Evolutionary conservation across 306 rosid species (phyloP), one percentile per base, ranked within the genome.

Genomic region (Casuarina glauca): DNA sequence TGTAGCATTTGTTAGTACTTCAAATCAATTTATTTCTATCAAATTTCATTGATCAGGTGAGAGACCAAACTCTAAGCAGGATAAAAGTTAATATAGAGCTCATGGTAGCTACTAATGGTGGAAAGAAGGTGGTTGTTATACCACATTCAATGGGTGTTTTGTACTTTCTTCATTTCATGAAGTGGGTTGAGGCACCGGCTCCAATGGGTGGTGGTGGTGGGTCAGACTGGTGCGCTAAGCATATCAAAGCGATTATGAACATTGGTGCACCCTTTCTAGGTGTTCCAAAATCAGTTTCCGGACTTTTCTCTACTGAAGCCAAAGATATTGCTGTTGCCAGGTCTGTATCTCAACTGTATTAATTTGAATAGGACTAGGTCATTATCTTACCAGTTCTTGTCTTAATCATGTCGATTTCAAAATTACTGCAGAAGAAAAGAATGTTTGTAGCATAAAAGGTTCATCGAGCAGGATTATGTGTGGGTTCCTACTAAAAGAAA

Each of bases 201-300:
- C 94, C 97, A 42, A 75, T 84, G 91, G 97, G 97, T 57, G 97
- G 94, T 80, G 94, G 93, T 66, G 97, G 97, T 64, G 97, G 97
- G 54, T 84, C 90, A 41, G 86, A 91, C 82, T 91, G 97, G 97
- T 91, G 97, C 70, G 92, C 97, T 39, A 90, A 82, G 85, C 97
- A 91, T 77, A 86, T 91, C 62, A 90, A 90, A 85, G 90, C 97
- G 38, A 84, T 91, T 61, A 72, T 84, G 90, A 91, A 91, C 83
- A 89, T 91, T 63, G 97, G 97, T 64, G 97, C 90, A 73, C 94
- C 97, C 74, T 90, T 90, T 86, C 88, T 89, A n/a, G 97, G 97
- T 17, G 97, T 91, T 66, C 97, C 97, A 48, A 91, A 91, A 84
- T 88, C 94, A 69, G 90, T 91, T 0, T 74, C 94, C 1, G 97